phyloP scores from a whole-genome alignment of 352 stramenopile genomes.

The Pythium utonaiense region DNA sequence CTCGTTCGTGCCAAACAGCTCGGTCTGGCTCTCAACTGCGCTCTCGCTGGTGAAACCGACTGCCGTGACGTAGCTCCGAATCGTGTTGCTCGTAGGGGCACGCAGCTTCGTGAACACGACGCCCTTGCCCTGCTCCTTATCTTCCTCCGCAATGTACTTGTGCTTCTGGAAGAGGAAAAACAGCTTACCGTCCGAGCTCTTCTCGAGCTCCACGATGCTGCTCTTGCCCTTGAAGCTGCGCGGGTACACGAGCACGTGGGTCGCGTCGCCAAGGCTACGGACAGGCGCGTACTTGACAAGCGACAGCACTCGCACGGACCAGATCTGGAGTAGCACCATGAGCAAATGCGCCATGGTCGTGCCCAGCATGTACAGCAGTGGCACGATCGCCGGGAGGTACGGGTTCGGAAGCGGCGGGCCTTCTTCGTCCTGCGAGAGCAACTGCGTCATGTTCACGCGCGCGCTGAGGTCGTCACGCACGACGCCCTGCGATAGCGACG shows the following conservation, averaged over 20 bases:
- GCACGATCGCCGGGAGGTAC: conserved; percentile 88
- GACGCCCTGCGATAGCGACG: conserved; percentile 65
- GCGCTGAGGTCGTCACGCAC: conserved; percentile 46
- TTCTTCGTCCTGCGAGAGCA: conserved; percentile 52
- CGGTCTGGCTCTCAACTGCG: conserved; percentile 41
- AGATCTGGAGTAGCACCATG: conserved; percentile 88
- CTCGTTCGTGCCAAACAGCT: conserved; percentile 89
- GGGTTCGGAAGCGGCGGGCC: conserved; percentile 83
- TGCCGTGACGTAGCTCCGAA: conserved; percentile 62
- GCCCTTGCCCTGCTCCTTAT: conserved; percentile 50
- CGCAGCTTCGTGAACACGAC: conserved; percentile 82
- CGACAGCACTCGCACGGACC: conserved; percentile 74
- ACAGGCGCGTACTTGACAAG: conserved; percentile 86
- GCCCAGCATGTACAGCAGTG: conserved; percentile 79
- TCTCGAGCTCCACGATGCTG: conserved; percentile 72
- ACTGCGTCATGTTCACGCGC: conserved; percentile 56
- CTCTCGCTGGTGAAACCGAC: conserved; percentile 43
- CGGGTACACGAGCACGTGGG: conserved; percentile 78
- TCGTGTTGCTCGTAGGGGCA: conserved; percentile 52
- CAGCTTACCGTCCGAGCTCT: conserved; percentile 35
- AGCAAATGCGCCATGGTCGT: conserved; percentile 82
- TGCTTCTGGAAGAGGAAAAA: conserved; percentile 90
- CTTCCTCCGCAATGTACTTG: conserved; percentile 76
- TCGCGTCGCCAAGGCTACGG: conserved; percentile 50
- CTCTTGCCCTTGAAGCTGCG: conserved; percentile 87